A percentile compares a stretch with the other conserved stretches of the same genome.
phyloP scores from a whole-genome alignment of 345 rosid species.

The Draba incana region DNA sequence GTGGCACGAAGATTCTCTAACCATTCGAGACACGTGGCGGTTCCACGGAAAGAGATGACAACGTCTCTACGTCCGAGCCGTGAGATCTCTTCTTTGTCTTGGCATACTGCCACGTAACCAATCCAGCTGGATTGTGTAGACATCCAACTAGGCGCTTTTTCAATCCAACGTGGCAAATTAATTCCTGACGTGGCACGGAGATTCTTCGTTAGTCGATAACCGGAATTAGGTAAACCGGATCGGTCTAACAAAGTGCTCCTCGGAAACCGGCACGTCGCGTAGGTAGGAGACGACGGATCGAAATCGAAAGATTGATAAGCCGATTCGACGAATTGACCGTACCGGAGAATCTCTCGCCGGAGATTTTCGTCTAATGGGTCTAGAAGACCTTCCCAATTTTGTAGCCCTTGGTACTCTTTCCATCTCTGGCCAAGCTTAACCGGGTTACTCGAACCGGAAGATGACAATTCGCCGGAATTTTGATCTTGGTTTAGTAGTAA shows the following conservation, averaged over 20 bases:
- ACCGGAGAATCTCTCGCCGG: slow-evolving; percentile 77
- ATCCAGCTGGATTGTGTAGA: slow-evolving; percentile 85
- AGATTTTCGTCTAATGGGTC: slow-evolving; percentile 87
- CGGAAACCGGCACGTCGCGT: slow-evolving; percentile 60
- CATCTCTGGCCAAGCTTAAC: slow-evolving; percentile 46
- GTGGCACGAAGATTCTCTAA: slow-evolving; percentile 86
- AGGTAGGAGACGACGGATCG: slow-evolving; percentile 67
- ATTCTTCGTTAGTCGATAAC: slow-evolving; percentile 66
- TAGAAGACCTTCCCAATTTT: slow-evolving; percentile 65
- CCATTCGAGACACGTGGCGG: slow-evolving; percentile 95
- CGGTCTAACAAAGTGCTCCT: slow-evolving; percentile 56
- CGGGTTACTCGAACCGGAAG: slow-evolving; percentile 18
- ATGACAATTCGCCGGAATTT: not conserved
- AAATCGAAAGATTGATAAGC: slow-evolving; percentile 80
- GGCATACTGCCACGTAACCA: slow-evolving; percentile 92
- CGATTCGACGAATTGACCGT: slow-evolving; percentile 80
- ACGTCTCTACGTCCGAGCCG: slow-evolving; percentile 88
- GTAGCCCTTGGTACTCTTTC: slow-evolving; percentile 52
- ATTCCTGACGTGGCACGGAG: slow-evolving; percentile 80
- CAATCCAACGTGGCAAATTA: slow-evolving; percentile 70
- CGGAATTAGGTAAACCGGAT: slow-evolving; percentile 63
- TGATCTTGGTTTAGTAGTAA: slow-evolving; percentile 36
- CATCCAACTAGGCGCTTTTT: slow-evolving; percentile 69
- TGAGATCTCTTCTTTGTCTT: slow-evolving; percentile 71
- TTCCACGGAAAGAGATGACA: slow-evolving; percentile 81